These are phyloP conservation scores for Tilletia walkeri DNA, from an alignment of 1,284 basidiomycete species.

Conservation along the genomic window DNA sequence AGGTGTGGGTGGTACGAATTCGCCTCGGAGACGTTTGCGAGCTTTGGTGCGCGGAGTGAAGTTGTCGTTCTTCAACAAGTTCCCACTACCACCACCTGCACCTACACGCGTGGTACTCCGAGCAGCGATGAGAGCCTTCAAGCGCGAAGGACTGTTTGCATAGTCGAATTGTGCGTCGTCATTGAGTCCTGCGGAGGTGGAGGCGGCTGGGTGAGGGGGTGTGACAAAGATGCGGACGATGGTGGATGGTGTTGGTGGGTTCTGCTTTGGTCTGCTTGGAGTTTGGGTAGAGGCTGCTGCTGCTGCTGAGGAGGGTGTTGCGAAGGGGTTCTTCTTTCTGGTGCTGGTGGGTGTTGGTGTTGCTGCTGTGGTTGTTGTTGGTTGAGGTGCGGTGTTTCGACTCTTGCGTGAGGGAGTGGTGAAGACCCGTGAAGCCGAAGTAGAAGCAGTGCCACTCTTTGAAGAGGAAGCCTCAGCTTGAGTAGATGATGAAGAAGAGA, in stretches of 20 bases:
- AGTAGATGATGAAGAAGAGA: not conserved
- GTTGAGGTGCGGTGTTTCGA: not conserved
- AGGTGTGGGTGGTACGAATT: conserved; percentile 10
- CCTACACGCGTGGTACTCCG: not conserved
- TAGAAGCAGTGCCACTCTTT: not conserved
- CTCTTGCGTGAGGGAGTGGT: not conserved
- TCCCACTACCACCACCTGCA: no score
- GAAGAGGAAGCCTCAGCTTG: not conserved
- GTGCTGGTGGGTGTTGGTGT: not conserved
- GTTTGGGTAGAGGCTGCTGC: not conserved
- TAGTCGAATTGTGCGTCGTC: conserved; percentile 12
- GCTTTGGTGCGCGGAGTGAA: conserved; percentile 4
- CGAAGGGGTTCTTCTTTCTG: not conserved
- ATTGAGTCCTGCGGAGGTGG: not conserved
- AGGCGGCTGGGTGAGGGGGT: not conserved
- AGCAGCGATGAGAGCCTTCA: conserved; percentile 13
- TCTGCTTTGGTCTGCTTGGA: not conserved
- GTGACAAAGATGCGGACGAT: not conserved
- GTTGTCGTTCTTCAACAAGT: not conserved
- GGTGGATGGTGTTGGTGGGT: conserved; percentile 3
- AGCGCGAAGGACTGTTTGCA: conserved; percentile 10
- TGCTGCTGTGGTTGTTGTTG: not conserved
- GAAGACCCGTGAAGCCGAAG: not conserved
- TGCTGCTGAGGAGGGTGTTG: not conserved
- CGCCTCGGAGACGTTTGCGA: conserved; percentile 10